These are phyloP conservation scores for Piper betle DNA, from an alignment of 164 flowering plant genomes.

Conservation along the genomic window DNA sequence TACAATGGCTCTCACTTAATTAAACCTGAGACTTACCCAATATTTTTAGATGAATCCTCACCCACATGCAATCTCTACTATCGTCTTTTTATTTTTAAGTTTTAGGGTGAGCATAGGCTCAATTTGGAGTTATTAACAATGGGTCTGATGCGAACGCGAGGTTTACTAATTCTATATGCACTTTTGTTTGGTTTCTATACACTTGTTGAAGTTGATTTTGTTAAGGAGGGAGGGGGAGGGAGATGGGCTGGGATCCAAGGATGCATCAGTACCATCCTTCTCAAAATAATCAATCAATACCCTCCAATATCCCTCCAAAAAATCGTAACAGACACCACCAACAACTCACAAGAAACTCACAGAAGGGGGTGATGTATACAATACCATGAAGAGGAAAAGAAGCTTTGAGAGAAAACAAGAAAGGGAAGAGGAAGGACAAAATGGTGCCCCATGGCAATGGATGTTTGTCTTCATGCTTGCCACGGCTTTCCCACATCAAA, in stretches of 20 bases:
- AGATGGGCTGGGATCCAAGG: background rate
- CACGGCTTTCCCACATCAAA: constrained; percentile 5
- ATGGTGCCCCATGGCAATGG: constrained; percentile 6
- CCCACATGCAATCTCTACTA: background rate
- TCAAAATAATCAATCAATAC: background rate
- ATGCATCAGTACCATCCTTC: background rate
- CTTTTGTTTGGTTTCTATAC: too few relatives aligned
- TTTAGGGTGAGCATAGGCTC: too few relatives aligned
- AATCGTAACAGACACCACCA: constrained; percentile 1
- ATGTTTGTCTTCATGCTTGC: constrained; percentile 7
- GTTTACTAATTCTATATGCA: background rate
- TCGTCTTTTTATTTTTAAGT: too few relatives aligned
- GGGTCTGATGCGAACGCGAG: too few relatives aligned
- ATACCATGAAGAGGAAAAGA: background rate
- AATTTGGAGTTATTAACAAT: too few relatives aligned
- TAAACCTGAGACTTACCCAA: background rate
- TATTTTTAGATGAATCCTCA: background rate
- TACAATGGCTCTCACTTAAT: background rate
- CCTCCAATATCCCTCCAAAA: background rate
- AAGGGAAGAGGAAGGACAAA: constrained; percentile 3
- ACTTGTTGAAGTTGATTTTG: background rate
- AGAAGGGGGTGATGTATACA: background rate
- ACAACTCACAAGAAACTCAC: background rate
- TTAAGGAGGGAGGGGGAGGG: background rate
- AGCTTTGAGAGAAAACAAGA: background rate